Conservation (phyloP, 164 flowering plant genomes). For the Nymphaea thermarum region DNA sequence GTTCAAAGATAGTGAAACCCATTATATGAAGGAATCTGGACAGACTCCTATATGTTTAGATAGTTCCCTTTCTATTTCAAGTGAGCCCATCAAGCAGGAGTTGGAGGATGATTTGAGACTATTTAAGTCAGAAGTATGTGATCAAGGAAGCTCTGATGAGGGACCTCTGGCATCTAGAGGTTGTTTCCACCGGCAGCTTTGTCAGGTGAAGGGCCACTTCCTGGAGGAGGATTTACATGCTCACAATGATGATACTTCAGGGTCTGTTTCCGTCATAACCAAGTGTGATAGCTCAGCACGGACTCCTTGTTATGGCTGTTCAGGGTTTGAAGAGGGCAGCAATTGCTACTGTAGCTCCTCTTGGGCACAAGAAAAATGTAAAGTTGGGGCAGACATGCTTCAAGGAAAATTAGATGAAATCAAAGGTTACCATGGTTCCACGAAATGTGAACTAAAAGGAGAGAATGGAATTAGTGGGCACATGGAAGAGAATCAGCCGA, state of each 20-base stretch:
- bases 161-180: constrained; percentile 16
- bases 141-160: constrained; percentile 31
- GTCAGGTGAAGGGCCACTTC: constrained; percentile 4
- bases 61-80: constrained; percentile 1
- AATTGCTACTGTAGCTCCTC: not conserved
- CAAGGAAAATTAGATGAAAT: constrained; percentile 14
- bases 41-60: not conserved
- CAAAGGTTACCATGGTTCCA: constrained; percentile 2
- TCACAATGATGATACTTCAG: constrained; percentile 17
- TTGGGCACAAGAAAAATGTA: not conserved
- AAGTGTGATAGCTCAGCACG: constrained; percentile 33
- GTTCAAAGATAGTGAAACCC: not conserved
- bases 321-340: not conserved
- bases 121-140: constrained; percentile 29
- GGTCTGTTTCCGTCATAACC: constrained; percentile 22
- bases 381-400: constrained; percentile 16
- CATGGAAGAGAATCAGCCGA: constrained; percentile 13
- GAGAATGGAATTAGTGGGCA: constrained; percentile 17
- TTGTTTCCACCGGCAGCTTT: constrained; percentile 14
- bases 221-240: constrained; percentile 15
- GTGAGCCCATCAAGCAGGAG: constrained; percentile 19
- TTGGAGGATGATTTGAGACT: constrained; percentile 19
- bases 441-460: not conserved
- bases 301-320: constrained; percentile 6
- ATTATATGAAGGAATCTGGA: not conserved